These are phyloP conservation scores for Aspergillus candidus DNA, from an alignment of 2,329 filamentous ascomycete genomes.

Conservation along the genomic window DNA sequence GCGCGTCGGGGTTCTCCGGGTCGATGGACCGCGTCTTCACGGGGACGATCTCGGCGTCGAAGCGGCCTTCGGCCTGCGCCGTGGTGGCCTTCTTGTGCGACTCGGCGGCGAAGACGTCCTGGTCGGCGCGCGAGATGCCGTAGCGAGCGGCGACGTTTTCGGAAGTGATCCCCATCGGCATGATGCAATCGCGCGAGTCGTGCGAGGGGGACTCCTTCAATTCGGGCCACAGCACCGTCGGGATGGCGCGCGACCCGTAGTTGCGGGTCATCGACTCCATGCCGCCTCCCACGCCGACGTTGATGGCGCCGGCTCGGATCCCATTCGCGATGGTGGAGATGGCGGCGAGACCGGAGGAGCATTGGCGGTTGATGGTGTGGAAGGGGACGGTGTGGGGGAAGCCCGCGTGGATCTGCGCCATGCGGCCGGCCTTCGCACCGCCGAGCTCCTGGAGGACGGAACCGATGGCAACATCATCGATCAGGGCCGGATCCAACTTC, in stretches of 20 bases:
- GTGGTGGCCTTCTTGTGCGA: conserved; percentile 67
- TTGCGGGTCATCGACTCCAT: conserved; percentile 97
- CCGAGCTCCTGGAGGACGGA: conserved; percentile 88
- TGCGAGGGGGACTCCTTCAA: conserved; percentile 58
- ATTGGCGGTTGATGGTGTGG: conserved; percentile 85
- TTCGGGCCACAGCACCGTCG: conserved; percentile 70
- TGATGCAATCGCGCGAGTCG: conserved; percentile 78
- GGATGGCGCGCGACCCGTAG: conserved; percentile 80
- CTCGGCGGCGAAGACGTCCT: conserved; percentile 73
- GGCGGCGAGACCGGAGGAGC: conserved; percentile 69
- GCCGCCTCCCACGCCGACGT: conserved; percentile 72
- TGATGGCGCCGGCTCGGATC: conserved; percentile 68
- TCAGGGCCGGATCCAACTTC: conserved; percentile 60
- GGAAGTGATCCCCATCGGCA: conserved; percentile 86
- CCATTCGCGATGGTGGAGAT: conserved; percentile 68
- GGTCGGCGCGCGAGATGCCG: conserved; percentile 64
- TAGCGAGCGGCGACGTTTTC: conserved; percentile 84
- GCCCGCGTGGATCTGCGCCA: conserved; percentile 81
- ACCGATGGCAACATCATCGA: conserved; percentile 79
- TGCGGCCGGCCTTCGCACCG: conserved; percentile 81
- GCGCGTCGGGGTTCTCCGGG: conserved; percentile 55
- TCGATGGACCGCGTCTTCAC: conserved; percentile 66
- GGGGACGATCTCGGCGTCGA: conserved; percentile 72
- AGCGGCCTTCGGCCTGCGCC: conserved; percentile 63
- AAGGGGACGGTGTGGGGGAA: conserved; percentile 67